Conservation (phyloP, 805 yeast genomes). For the Jamesozyma gamospora region DNA sequence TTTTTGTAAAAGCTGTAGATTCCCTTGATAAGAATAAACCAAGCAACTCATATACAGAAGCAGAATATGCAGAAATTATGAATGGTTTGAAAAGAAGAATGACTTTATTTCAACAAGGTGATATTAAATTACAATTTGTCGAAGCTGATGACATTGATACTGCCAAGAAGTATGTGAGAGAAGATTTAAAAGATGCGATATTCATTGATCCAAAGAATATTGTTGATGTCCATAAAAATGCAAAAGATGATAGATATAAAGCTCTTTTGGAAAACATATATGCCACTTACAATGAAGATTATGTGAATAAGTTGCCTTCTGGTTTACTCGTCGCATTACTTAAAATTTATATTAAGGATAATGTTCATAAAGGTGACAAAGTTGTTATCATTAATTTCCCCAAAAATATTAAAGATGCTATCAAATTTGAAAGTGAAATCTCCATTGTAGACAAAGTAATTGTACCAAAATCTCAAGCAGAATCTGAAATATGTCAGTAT, state of each 20-base stretch:
- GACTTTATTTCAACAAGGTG: constrained; percentile 34
- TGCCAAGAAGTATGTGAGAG: constrained; percentile 12
- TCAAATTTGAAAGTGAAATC: constrained; percentile 63
- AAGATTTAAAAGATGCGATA: constrained; percentile 12
- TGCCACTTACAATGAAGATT: constrained; percentile 20
- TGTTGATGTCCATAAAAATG: constrained; percentile 36
- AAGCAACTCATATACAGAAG: constrained; percentile 26
- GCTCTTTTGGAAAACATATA: constrained; percentile 40
- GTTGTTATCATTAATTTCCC: constrained; percentile 53
- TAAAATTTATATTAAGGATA: constrained; percentile 22
- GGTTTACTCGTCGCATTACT: constrained; percentile 30
- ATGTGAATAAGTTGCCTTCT: constrained; percentile 24
- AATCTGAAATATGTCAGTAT: constrained; percentile 46
- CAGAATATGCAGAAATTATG: constrained; percentile 35
- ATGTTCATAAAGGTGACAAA: constrained; percentile 30
- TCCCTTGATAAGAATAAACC: constrained; percentile 30
- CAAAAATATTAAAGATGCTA: constrained; percentile 51
- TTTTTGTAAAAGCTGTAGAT: constrained; percentile 33
- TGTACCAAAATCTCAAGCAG: constrained; percentile 17
- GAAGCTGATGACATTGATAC: constrained; percentile 16
- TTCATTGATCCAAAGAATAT: constrained; percentile 45
- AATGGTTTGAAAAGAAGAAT: constrained; percentile 44
- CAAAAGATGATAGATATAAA: constrained; percentile 39
- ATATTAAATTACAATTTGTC: constrained; percentile 35
- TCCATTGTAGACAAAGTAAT: constrained; percentile 37